Base-by-base conservation (phyloP, 192 early-diverging fungal genomes). In the Radiomyces spectabilis region DNA sequence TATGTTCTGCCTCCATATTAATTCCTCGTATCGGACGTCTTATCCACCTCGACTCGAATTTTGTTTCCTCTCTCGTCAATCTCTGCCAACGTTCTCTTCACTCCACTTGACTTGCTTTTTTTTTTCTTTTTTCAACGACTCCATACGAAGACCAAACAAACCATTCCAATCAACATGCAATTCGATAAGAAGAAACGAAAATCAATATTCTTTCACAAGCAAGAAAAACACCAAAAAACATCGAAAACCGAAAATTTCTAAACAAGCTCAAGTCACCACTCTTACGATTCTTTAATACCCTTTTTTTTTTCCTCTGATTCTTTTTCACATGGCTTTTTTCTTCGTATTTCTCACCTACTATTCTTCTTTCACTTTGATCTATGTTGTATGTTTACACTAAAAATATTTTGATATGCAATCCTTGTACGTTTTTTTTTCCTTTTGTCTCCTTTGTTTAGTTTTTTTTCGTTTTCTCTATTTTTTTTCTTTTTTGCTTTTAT, bases 1-100 rank as follows among this genome's bases (percentile, higher is more conserved):
- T 52, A 59, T 44, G 57, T 66, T 10, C 39, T 66, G 52, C 39
- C 63, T 49, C 46, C 52, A 24, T 48, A 48, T 48, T 48, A 15
- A 48, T 27, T 5, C 5, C 5, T 35, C 33, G 13, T 35, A 5
- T 13, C 6, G 6, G 13, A 8, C 33, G 15, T 48, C 24, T 15
- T 48, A 13, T 31, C 4, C 46, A 25, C 30, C 4, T 48, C 5
- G 13, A 8, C 13, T 35, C 13, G 33, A 8, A 35, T 35, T 35
- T 8, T 35, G 6, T 13, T 13, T 8, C 33, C 5, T 35, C 5
- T 35, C 33, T 35, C 5, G 13, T 35, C 33, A 13, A 8, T 35
- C 13, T 35, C 13, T 5, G 5, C 5, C 13, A 5, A 35, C 13
- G 5, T 35, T 5, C 5, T 35, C 33, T 35, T 13, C 5, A 8